Base-by-base conservation (phyloP, 768 basidiomycete species). In the Glaciozyma antarctica region DNA sequence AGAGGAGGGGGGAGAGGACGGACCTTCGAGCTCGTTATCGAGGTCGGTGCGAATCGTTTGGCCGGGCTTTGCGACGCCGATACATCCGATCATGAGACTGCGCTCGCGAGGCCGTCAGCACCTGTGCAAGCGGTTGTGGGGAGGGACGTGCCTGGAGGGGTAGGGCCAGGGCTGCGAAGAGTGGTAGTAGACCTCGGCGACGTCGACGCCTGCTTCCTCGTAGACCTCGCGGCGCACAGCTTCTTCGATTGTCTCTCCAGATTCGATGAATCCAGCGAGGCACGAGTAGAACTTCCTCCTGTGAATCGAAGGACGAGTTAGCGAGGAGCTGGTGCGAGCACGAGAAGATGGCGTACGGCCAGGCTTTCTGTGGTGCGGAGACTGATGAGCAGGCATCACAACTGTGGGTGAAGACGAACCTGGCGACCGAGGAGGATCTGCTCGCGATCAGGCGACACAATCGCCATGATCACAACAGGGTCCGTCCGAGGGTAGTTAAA, bases 1-100 rank as follows among this genome's bases (percentile, higher is more conserved):
- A 10, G 19, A 24, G 47, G 1, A 13, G 22, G 21, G 34, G 21
- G 17, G 32, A 3, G n/a, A 28, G 12, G 26, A 7, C 82, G 58
- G 66, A 88, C 91, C 90, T 73, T 86, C 85, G n/a, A 99, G 82
- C 78, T 99, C 94, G 71, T 94, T 94, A 74, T 97, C 94, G 3
- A 99, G 82, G 75, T 97, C 92, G 12, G 81, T 78, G 21, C 90
- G 83, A 64, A 97, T 86, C 9, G 83, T 82, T 73, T 90, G 80
- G 6, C 82, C 79, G 2, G 85, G 79, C 78, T 86, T 88, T 13
- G 83, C 92, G 51, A 82, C 81, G 3, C 86, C 90, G 73, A 87
- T 91, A 75, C 88, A 90, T 19, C 92, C 92, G 13, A 90, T 81
- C 92, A 95, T 93, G 38, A 72, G 53, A 13, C 60, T 63, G 49